These are phyloP conservation scores for Seiridium cupressi DNA, from an alignment of 2,329 filamentous ascomycete genomes.

Conservation along the genomic window DNA sequence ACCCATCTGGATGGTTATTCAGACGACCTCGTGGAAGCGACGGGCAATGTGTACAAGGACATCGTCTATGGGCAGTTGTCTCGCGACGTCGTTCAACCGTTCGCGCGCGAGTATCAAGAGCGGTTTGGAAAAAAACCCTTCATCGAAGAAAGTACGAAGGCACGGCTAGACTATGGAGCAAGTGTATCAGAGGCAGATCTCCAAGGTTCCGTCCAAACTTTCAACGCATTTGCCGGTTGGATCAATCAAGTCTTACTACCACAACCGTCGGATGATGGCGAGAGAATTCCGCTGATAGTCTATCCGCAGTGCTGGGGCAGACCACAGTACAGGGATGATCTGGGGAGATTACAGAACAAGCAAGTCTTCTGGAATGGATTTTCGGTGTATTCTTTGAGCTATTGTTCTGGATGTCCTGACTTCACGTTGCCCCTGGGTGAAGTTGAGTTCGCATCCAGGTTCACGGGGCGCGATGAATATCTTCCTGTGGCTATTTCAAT, in stretches of 20 bases:
- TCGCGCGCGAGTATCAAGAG: conserved; percentile 8
- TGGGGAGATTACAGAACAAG: not conserved
- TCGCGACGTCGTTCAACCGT: conserved; percentile 9
- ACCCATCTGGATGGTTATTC: conserved; percentile 7
- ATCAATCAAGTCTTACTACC: conserved; percentile 14
- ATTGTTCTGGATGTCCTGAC: conserved; percentile 18
- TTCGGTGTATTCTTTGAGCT: conserved; percentile 15
- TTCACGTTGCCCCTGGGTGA: conserved; percentile 16
- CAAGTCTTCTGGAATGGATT: conserved; percentile 16
- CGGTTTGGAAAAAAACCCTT: conserved; percentile 8
- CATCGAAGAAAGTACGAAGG: conserved; percentile 14
- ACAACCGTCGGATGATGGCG: not conserved
- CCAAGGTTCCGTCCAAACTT: not conserved
- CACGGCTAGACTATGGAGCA: conserved; percentile 13
- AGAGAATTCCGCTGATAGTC: conserved; percentile 12
- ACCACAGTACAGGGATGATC: conserved; percentile 15
- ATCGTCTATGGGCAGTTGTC: conserved; percentile 11
- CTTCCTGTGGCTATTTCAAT: conserved; percentile 16
- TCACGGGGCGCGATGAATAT: conserved; percentile 11
- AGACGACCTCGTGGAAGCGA: conserved; percentile 12
- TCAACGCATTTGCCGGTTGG: conserved; percentile 12
- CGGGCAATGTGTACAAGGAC: conserved; percentile 14
- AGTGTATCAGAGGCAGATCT: conserved; percentile 4
- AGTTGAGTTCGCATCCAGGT: conserved; percentile 11
- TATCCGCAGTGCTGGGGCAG: conserved; percentile 16